Percentiles rank a stretch among this genome's conserved stretches.
Conservation (phyloP, 805 yeast species). For the Trichomonascus vanleenenianus region DNA sequence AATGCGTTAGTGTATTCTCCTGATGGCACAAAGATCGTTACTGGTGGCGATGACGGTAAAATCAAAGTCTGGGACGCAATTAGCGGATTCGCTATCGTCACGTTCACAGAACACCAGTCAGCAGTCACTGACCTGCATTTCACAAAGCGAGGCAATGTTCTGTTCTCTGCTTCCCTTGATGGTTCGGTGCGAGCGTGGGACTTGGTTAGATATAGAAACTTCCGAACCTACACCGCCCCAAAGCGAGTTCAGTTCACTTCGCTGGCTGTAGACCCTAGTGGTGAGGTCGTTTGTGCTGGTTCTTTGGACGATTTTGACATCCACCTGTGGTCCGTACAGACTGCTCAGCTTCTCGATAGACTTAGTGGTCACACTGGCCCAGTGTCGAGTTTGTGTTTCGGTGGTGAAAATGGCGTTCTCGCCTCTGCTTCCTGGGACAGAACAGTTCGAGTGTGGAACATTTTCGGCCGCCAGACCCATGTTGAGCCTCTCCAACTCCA, state of each 20-base stretch:
- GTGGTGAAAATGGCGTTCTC: constrained; percentile 64
- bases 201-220: constrained; percentile 82
- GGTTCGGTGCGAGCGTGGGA: constrained; percentile 99
- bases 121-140: constrained; percentile 84
- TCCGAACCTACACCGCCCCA: constrained; percentile 89
- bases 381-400: constrained; percentile 78
- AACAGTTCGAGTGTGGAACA: constrained; percentile 87
- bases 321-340: constrained; percentile 96
- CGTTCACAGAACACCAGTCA: constrained; percentile 85
- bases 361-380: constrained; percentile 96
- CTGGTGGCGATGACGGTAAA: constrained; percentile 95
- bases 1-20: constrained; percentile 84
- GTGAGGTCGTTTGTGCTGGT: constrained; percentile 94
- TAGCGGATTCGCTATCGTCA: constrained; percentile 87
- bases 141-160: constrained; percentile 82
- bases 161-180: constrained; percentile 87
- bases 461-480: constrained; percentile 76
- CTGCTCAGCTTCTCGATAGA: constrained; percentile 81
- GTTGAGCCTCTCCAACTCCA: constrained; percentile 86
- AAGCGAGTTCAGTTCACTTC: constrained; percentile 79
- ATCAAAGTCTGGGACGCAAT: constrained; percentile 92
- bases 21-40: constrained; percentile 85
- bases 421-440: constrained; percentile 97
- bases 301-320: constrained; percentile 84
- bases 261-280: constrained; percentile 93